phyloP scores from a whole-genome alignment of 1,284 basidiomycete species.

The Ustilago tritici region DNA sequence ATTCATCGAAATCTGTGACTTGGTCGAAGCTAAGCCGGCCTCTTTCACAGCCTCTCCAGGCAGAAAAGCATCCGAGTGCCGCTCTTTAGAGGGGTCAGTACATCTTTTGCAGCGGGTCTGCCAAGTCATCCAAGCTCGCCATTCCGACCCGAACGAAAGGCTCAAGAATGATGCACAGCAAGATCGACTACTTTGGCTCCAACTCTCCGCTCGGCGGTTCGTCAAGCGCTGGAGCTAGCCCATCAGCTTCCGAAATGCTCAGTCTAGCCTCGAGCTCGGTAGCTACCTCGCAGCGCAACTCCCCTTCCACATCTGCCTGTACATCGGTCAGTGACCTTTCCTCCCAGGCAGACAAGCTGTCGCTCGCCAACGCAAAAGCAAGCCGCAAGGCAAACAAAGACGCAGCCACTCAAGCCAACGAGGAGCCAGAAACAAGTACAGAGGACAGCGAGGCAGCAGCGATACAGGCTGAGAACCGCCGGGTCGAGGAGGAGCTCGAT shows the following conservation, averaged over 20 bases:
- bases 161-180: constrained; percentile 21
- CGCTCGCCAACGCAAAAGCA: constrained; percentile 9
- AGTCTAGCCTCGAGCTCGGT: constrained; percentile 39
- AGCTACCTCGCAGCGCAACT: constrained; percentile 33
- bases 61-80: background rate
- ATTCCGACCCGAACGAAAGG: background rate
- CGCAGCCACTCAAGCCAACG: background rate
- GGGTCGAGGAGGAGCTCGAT: constrained; percentile 43
- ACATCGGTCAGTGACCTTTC: constrained; percentile 49
- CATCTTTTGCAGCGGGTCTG: background rate
- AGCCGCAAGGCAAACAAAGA: background rate
- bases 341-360: constrained; percentile 34
- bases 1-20: too few relatives aligned
- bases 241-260: constrained; percentile 27
- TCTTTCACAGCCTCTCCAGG: background rate
- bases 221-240: constrained; percentile 37
- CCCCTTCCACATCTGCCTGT: constrained; percentile 43
- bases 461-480: constrained; percentile 36
- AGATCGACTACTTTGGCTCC: constrained; percentile 42
- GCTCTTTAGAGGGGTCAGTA: background rate
- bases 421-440: constrained; percentile 21
- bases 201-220: constrained; percentile 25
- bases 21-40: too few relatives aligned
- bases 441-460: constrained; percentile 40
- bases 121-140: background rate